Conservation (phyloP, 148 eudicot genomes). For the Dianthus caryophyllus region DNA sequence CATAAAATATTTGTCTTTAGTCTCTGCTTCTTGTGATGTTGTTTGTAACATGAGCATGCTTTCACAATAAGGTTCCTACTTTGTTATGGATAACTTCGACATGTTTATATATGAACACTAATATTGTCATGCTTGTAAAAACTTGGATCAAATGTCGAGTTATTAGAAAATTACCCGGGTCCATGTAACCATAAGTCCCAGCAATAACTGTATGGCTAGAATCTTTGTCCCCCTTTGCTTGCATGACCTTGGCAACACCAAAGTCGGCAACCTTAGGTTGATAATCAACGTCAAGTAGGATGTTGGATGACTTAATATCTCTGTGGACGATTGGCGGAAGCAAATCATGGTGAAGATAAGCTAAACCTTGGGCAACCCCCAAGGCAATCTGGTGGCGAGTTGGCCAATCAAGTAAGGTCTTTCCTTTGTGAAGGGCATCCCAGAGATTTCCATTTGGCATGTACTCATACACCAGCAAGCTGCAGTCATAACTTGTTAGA, state of each 20-base stretch:
- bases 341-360: conserved; percentile 88
- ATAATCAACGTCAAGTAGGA: conserved; percentile 71
- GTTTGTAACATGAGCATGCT: background rate
- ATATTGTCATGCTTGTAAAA: background rate
- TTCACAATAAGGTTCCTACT: background rate
- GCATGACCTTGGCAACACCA: conserved; percentile 91
- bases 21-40: too few species aligned
- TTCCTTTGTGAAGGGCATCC: conserved; percentile 88
- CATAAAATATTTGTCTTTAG: too few species aligned
- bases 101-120: background rate
- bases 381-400: conserved; percentile 74
- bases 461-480: conserved; percentile 85
- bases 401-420: conserved; percentile 68
- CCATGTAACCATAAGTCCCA: conserved; percentile 95
- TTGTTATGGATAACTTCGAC: background rate
- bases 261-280: conserved; percentile 93
- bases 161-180: conserved; percentile 63
- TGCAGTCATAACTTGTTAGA: conserved; percentile 57
- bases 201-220: conserved; percentile 63
- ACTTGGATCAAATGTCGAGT: background rate
- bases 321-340: conserved; percentile 80
- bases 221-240: conserved; percentile 61
- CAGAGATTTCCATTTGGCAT: conserved; percentile 95
- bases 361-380: conserved; percentile 85
- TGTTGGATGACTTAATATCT: conserved; percentile 90